phyloP scores from a whole-genome alignment of 192 early-diverging fungal genomes.

The Podila clonocystis region DNA sequence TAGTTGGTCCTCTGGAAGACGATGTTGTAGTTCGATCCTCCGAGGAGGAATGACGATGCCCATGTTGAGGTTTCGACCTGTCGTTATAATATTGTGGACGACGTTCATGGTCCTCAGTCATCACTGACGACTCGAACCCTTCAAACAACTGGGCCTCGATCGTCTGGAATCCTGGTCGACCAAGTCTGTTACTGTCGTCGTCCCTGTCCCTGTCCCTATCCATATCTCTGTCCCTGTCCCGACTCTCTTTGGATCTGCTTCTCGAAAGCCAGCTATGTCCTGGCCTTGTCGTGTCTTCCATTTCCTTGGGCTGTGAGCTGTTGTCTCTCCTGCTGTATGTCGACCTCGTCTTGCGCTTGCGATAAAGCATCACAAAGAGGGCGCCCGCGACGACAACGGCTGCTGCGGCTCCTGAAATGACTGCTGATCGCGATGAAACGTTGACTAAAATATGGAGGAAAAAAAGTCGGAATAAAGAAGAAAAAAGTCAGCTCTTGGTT shows the following conservation, averaged over 20 bases:
- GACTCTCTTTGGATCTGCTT: background rate
- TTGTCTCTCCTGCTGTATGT: background rate
- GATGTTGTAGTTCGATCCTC: background rate
- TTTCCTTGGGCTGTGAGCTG: background rate
- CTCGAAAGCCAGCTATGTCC: constrained; percentile 28
- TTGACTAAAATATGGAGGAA: background rate
- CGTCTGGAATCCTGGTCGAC: background rate
- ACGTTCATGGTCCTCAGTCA: constrained; percentile 19
- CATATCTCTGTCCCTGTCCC: background rate
- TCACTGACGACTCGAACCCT: constrained; percentile 40
- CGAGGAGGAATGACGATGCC: background rate
- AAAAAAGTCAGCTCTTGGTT: background rate
- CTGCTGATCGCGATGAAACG: background rate
- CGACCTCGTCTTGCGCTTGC: constrained; percentile 13
- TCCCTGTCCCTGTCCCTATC: constrained; percentile 2
- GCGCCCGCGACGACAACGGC: constrained; percentile 7
- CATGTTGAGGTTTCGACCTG: background rate
- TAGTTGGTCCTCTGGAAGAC: background rate
- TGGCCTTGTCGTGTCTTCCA: background rate
- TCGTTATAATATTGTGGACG: background rate
- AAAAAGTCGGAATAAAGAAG: background rate
- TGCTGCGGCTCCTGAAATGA: constrained; percentile 17
- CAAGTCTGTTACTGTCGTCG: background rate
- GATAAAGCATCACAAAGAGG: constrained; percentile 10
- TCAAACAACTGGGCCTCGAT: constrained; percentile 20